phyloP scores from a whole-genome alignment of 2,329 filamentous ascomycete genomes.

The Neonectria ditissima region DNA sequence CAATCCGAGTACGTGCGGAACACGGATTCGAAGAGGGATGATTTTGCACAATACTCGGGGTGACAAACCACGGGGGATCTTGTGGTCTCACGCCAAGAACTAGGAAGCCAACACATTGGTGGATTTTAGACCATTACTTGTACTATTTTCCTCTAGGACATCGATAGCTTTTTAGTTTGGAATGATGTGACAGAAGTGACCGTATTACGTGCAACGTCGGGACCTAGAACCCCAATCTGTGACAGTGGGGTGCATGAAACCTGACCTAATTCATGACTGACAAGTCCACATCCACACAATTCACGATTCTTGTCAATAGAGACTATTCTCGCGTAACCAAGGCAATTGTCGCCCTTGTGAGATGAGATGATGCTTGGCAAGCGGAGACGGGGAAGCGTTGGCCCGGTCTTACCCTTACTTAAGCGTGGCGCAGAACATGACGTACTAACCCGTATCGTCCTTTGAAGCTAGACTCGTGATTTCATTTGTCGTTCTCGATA shows the following conservation, averaged over 20 bases:
- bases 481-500: not conserved
- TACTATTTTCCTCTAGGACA: no score
- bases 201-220: not conserved
- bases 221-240: no score
- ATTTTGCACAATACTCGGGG: constrained; percentile 58
- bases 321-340: not conserved
- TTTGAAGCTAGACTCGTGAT: not conserved
- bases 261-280: not conserved
- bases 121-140: not conserved
- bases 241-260: not conserved
- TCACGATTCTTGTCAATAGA: not conserved
- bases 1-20: constrained; percentile 70
- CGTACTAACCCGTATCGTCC: not conserved
- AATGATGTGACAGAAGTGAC: no score
- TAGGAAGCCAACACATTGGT: not conserved
- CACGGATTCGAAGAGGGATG: constrained; percentile 62
- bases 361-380: not conserved
- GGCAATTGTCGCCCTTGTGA: not conserved
- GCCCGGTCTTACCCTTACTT: constrained; percentile 26
- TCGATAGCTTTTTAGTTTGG: no score
- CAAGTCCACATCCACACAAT: not conserved
- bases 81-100: no score
- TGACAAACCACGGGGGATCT: not conserved
- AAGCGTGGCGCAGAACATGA: constrained; percentile 1
- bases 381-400: constrained; percentile 28